A percentile compares a stretch with the other conserved stretches of the same genome.
Evolutionary conservation across 768 basidiomycete species (phyloP).

Genomic region (Tulasnella calospora): DNA sequence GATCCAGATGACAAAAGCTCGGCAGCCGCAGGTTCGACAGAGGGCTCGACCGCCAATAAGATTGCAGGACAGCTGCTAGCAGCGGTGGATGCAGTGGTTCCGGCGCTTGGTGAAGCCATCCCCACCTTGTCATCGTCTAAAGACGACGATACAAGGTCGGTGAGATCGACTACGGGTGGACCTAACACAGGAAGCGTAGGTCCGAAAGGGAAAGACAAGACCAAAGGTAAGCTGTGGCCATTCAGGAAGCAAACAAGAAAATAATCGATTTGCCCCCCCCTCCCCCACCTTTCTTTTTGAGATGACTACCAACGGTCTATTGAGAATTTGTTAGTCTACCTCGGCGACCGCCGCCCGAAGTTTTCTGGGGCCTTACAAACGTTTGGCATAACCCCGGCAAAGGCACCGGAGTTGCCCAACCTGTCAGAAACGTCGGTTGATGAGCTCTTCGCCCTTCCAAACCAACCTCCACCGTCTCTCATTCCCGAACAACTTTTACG

Average conservation of each 20-base stretch:
- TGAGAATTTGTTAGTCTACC: conserved; percentile 83
- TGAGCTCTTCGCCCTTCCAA: conserved; percentile 75
- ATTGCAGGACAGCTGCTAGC: conserved; percentile 52
- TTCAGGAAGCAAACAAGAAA: not conserved
- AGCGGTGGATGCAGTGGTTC: conserved; percentile 52
- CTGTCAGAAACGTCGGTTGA: conserved; percentile 67
- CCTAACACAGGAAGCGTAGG: not conserved
- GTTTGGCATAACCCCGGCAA: conserved; percentile 61
- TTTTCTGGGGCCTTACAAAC: conserved; percentile 68
- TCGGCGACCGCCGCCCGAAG: conserved; percentile 86
- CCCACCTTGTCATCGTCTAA: conserved; percentile 37
- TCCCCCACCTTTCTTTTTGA: conserved; percentile 30
- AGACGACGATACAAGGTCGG: conserved; percentile 54
- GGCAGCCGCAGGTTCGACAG: conserved; percentile 33
- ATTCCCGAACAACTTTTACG: conserved; percentile 80
- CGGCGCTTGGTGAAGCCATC: conserved; percentile 32
- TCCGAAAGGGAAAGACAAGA: conserved; percentile 38
- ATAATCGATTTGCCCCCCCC: too few species aligned
- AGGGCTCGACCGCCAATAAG: conserved; percentile 33
- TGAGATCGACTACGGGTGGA: conserved; percentile 32
- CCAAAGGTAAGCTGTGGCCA: conserved; percentile 29
- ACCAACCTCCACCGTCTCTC: conserved; percentile 62
- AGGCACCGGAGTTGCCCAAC: conserved; percentile 61
- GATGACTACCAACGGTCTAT: conserved; percentile 66
- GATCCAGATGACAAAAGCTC: conserved; percentile 34